phyloP scores from a whole-genome alignment of 148 eudicot genomes.

The Heliosperma pusillum region DNA sequence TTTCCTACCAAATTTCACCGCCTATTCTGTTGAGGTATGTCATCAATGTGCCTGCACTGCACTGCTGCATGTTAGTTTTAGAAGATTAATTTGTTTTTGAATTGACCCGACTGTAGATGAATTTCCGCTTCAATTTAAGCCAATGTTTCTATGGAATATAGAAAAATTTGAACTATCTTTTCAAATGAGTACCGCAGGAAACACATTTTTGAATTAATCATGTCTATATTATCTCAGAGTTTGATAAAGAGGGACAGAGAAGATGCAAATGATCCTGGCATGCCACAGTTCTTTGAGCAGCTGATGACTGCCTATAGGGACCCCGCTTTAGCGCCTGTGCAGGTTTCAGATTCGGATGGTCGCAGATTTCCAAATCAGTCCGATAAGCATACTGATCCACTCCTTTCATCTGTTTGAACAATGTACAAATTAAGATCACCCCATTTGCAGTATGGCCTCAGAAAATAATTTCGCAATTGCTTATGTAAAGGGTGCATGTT shows the following conservation, averaged over 20 bases:
- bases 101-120: too few relatives aligned
- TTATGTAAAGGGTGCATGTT: neutral
- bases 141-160: too few relatives aligned
- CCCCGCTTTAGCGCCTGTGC: slow-evolving; percentile 49
- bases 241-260: slow-evolving; percentile 59
- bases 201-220: neutral
- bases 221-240: slow-evolving; percentile 31
- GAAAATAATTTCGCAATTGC: too few relatives aligned
- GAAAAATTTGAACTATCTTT: too few relatives aligned
- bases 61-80: neutral
- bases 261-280: slow-evolving; percentile 42
- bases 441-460: neutral
- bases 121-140: too few relatives aligned
- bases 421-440: neutral
- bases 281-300: slow-evolving; percentile 41
- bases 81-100: too few relatives aligned
- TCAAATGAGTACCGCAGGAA: too few relatives aligned
- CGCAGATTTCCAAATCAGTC: slow-evolving; percentile 10
- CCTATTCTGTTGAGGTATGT: slow-evolving; percentile 64
- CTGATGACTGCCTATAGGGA: slow-evolving; percentile 49
- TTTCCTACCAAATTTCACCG: slow-evolving; percentile 60
- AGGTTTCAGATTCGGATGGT: slow-evolving; percentile 29
- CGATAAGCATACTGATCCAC: slow-evolving; percentile 39
- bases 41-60: neutral
- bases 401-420: slow-evolving; percentile 28